Evolutionary conservation across 2,329 filamentous ascomycete species (phyloP).

Genomic region (Claviceps monticola): DNA sequence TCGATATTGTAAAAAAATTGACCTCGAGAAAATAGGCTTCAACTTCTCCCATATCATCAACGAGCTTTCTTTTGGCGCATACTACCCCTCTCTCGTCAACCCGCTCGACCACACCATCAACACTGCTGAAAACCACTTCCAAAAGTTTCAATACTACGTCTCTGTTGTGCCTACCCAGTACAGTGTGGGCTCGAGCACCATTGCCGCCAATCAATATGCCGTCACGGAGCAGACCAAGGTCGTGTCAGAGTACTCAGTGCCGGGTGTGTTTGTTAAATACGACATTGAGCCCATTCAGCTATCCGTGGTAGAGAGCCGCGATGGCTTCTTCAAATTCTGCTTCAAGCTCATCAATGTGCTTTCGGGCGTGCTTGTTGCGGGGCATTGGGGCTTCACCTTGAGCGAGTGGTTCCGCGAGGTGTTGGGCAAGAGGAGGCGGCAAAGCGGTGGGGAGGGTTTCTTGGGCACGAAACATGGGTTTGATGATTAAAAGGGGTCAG

Average conservation of each 20-base stretch:
- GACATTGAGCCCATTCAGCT: slow-evolving; percentile 94
- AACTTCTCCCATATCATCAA: slow-evolving; percentile 97
- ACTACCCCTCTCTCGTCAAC: slow-evolving; percentile 86
- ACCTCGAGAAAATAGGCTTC: slow-evolving; percentile 45
- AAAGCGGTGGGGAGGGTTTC: slow-evolving; percentile 32
- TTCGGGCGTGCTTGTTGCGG: slow-evolving; percentile 79
- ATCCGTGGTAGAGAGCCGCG: slow-evolving; percentile 69
- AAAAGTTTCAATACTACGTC: slow-evolving; percentile 97
- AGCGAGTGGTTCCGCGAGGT: slow-evolving; percentile 57
- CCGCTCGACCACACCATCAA: slow-evolving; percentile 87
- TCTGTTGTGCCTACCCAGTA: slow-evolving; percentile 92
- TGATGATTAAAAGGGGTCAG: slow-evolving; percentile 7
- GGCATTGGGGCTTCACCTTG: slow-evolving; percentile 84
- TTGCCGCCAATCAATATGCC: slow-evolving; percentile 95
- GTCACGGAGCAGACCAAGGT: slow-evolving; percentile 75
- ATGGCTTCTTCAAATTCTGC: slow-evolving; percentile 58
- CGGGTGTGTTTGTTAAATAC: slow-evolving; percentile 96
- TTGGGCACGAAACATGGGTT: slow-evolving; percentile 32
- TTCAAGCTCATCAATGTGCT: slow-evolving; percentile 84
- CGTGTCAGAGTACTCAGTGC: slow-evolving; percentile 56
- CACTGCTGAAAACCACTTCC: slow-evolving; percentile 61
- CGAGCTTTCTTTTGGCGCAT: slow-evolving; percentile 93
- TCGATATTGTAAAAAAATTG: not conserved
- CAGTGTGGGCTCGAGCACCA: slow-evolving; percentile 50
- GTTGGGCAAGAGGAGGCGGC: slow-evolving; percentile 33